These are phyloP conservation scores for Colletotrichum lini DNA, from an alignment of 2,329 filamentous ascomycete species.

Conservation along the genomic window DNA sequence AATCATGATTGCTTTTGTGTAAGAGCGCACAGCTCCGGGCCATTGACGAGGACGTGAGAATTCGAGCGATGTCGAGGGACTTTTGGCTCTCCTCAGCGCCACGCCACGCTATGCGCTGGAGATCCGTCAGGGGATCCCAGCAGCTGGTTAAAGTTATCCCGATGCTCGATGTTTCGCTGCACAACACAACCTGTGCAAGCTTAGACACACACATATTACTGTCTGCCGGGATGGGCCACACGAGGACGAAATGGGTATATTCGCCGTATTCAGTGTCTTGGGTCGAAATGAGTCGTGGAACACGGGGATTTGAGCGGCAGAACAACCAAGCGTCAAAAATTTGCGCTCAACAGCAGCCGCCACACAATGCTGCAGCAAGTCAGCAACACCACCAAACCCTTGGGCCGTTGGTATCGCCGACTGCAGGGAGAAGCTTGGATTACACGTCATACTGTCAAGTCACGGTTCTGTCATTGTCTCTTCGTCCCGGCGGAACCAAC, in stretches of 20 bases:
- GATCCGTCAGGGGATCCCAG: constrained; percentile 32
- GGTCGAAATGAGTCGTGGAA: constrained; percentile 18
- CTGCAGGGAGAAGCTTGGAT: constrained; percentile 19
- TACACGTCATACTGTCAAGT: constrained; percentile 29
- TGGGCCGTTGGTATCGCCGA: background rate
- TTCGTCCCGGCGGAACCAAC: constrained; percentile 13
- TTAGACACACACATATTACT: background rate
- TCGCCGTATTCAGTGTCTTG: constrained; percentile 24
- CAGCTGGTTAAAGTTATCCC: constrained; percentile 13
- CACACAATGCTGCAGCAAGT: background rate
- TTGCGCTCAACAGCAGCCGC: background rate
- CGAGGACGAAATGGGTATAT: constrained; percentile 19
- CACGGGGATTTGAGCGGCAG: constrained; percentile 1
- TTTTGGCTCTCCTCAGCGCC: constrained; percentile 16
- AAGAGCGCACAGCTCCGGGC: background rate
- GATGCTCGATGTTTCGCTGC: constrained; percentile 3
- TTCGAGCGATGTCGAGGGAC: constrained; percentile 1
- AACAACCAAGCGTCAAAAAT: background rate
- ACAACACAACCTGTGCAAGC: constrained; percentile 10
- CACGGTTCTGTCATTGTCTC: constrained; percentile 23
- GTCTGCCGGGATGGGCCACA: background rate
- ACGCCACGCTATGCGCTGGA: constrained; percentile 22
- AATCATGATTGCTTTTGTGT: constrained; percentile 9
- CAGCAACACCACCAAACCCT: background rate
- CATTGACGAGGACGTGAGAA: background rate